phyloP scores from a whole-genome alignment of 179 eudicot genomes.

The Corrigiola litoralis region DNA sequence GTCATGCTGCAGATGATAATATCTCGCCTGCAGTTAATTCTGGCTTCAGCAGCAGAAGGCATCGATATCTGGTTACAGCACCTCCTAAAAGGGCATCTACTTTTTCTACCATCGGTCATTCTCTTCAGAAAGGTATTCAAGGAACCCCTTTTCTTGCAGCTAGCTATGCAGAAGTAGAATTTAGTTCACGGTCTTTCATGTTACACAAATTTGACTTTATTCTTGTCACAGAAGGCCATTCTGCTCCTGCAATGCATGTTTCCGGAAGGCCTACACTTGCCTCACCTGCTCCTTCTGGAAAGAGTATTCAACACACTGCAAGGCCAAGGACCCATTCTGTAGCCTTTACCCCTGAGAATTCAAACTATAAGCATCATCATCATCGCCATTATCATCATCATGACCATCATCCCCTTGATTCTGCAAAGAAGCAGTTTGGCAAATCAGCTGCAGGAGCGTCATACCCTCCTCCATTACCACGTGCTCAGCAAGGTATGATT shows the following conservation, averaged over 20 bases:
- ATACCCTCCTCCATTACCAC: constrained; percentile 23
- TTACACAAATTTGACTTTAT: too few species aligned
- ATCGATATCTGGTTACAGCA: neutral
- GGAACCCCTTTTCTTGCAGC: neutral
- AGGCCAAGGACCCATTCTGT: constrained; percentile 22
- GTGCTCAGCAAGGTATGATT: constrained; percentile 36
- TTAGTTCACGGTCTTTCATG: neutral
- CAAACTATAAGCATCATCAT: constrained; percentile 35
- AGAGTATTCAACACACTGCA: constrained; percentile 23
- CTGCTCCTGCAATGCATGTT: constrained; percentile 22
- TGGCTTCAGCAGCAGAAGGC: constrained; percentile 9
- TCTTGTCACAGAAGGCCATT: constrained; percentile 26
- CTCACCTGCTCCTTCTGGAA: constrained; percentile 28
- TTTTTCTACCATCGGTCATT: constrained; percentile 7
- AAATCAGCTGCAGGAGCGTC: constrained; percentile 34
- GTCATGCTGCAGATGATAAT: constrained; percentile 10
- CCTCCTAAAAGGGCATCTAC: neutral
- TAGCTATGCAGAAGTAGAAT: neutral
- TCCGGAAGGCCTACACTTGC: constrained; percentile 9
- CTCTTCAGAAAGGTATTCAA: constrained; percentile 30
- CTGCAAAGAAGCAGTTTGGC: constrained; percentile 19
- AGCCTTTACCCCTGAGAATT: constrained; percentile 25
- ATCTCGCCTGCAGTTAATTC: constrained; percentile 17
- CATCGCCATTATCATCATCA: constrained; percentile 10
- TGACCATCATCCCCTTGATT: constrained; percentile 17